Conservation (phyloP, 306 rosid species). For the Sicyos baderoa region DNA sequence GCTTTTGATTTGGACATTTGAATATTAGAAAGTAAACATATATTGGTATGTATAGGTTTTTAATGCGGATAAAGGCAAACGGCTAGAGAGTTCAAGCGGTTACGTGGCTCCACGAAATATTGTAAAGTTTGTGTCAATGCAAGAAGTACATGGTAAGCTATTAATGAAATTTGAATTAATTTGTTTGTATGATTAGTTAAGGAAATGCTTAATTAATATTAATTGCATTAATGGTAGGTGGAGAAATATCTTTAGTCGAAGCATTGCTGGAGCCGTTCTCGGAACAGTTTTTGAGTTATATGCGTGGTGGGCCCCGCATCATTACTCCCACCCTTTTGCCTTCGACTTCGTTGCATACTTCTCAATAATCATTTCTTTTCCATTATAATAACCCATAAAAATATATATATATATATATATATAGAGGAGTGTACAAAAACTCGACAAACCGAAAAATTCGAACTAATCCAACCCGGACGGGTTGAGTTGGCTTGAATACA, state of each 20-base stretch:
- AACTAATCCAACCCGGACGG: too few species aligned
- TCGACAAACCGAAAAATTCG: too few species aligned
- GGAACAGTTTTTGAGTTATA: slow-evolving; percentile 54
- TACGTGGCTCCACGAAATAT: slow-evolving; percentile 68
- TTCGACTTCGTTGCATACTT: neutral
- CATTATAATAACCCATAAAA: too few species aligned
- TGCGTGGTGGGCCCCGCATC: slow-evolving; percentile 55
- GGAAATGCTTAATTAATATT: too few species aligned
- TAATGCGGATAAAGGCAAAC: slow-evolving; percentile 75
- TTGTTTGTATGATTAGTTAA: too few species aligned
- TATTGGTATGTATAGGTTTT: slow-evolving; percentile 44
- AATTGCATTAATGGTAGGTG: slow-evolving; percentile 42
- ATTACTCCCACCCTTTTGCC: slow-evolving; percentile 39
- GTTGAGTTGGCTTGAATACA: too few species aligned
- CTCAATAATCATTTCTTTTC: too few species aligned
- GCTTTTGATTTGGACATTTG: neutral
- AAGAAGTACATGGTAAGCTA: slow-evolving; percentile 58
- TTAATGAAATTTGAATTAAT: too few species aligned
- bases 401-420: too few species aligned
- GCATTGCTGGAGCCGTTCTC: slow-evolving; percentile 77
- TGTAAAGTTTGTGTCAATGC: slow-evolving; percentile 78
- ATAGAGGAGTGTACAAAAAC: too few species aligned
- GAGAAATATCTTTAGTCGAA: slow-evolving; percentile 51
- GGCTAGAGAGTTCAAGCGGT: slow-evolving; percentile 53
- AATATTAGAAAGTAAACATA: neutral